phyloP scores from a whole-genome alignment of 768 basidiomycete genomes.

The Boletus pseudo-olivaceus region DNA sequence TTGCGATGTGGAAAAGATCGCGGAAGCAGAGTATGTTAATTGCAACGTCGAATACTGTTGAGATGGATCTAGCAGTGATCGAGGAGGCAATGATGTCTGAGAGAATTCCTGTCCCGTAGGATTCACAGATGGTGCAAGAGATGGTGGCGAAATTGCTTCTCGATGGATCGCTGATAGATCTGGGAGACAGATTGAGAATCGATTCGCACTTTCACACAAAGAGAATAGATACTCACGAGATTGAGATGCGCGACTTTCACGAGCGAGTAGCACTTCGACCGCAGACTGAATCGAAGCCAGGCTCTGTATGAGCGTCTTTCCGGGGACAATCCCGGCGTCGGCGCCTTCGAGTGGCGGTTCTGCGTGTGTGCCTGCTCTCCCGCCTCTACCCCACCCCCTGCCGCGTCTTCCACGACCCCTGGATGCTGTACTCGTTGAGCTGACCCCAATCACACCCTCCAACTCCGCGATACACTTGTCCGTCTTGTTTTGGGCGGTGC shows the following conservation, averaged over 20 bases:
- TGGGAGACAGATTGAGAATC: neutral
- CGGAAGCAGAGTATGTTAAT: neutral
- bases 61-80: neutral
- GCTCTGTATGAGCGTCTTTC: conserved; percentile 9
- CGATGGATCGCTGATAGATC: neutral
- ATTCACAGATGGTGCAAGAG: neutral
- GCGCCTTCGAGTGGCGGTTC: neutral
- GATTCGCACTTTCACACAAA: neutral
- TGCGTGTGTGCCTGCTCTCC: neutral
- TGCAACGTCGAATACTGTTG: neutral
- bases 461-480: conserved; percentile 6
- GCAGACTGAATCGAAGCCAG: conserved; percentile 20
- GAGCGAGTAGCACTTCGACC: conserved; percentile 18
- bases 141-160: neutral
- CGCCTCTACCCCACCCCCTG: neutral
- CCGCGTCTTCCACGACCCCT: neutral
- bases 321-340: neutral
- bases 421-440: neutral
- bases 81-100: neutral
- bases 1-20: neutral
- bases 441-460: conserved; percentile 14
- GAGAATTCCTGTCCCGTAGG: neutral
- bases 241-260: neutral
- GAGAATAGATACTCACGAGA: conserved; percentile 9
- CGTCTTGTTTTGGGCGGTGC: conserved; percentile 12